These are phyloP conservation scores for Gyrodon lividus DNA, from an alignment of 768 basidiomycete genomes.

Conservation along the genomic window DNA sequence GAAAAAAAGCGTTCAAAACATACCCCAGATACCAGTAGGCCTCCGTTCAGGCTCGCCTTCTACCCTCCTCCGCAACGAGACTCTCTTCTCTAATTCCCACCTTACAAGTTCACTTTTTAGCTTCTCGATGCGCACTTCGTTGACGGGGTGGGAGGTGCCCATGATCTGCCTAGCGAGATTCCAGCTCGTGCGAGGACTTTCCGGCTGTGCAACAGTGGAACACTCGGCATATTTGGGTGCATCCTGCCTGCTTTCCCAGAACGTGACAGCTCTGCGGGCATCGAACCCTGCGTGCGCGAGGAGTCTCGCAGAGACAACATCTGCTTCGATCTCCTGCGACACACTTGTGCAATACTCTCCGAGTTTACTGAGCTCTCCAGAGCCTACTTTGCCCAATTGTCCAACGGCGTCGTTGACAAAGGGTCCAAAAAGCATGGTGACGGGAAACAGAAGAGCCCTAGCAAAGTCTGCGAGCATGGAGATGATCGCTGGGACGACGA, in stretches of 20 bases:
- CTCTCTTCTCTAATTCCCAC: slow-evolving; percentile 42
- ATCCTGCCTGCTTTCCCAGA: slow-evolving; percentile 71
- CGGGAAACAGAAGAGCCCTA: slow-evolving; percentile 78
- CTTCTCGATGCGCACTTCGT: slow-evolving; percentile 40
- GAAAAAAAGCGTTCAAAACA: slow-evolving; percentile 9
- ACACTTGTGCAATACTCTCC: slow-evolving; percentile 76
- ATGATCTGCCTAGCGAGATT: slow-evolving; percentile 30
- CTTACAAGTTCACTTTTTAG: slow-evolving; percentile 44
- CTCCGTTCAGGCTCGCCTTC: slow-evolving; percentile 22
- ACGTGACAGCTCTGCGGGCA: slow-evolving; percentile 73
- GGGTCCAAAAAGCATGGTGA: slow-evolving; percentile 91
- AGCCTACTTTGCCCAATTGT: slow-evolving; percentile 72
- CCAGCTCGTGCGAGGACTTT: slow-evolving; percentile 9
- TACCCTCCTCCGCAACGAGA: slow-evolving; percentile 19
- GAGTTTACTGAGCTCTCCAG: slow-evolving; percentile 69
- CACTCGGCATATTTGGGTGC: slow-evolving; percentile 16
- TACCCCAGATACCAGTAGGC: slow-evolving; percentile 12
- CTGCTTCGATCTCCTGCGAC: slow-evolving; percentile 90
- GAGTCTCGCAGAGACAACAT: slow-evolving; percentile 84
- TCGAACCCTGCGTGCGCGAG: slow-evolving; percentile 92
- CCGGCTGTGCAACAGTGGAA: slow-evolving; percentile 15
- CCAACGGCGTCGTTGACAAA: slow-evolving; percentile 95
- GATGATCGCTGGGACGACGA: slow-evolving; percentile 78
- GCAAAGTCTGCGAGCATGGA: slow-evolving; percentile 76
- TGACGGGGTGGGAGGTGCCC: slow-evolving; percentile 46